Conservation (phyloP, 768 basidiomycete species). For the Saitozyma podzolica region DNA sequence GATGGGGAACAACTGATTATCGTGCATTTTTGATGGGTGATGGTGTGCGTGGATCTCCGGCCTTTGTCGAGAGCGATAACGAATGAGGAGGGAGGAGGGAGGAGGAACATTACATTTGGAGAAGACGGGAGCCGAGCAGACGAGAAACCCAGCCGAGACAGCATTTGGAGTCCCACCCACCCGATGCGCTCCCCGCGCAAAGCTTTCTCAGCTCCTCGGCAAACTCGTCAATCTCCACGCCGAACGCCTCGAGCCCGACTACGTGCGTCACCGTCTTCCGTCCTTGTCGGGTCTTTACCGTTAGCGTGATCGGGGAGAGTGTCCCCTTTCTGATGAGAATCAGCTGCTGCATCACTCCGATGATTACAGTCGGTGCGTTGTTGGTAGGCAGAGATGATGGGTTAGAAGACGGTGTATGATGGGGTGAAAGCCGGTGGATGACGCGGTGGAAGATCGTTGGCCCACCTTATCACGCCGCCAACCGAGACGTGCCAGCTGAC, state of each 20-base stretch:
- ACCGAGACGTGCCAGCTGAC: slow-evolving; percentile 48
- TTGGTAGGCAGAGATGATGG: neutral
- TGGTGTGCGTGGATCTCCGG: too few species aligned
- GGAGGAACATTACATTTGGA: too few species aligned
- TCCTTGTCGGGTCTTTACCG: slow-evolving; percentile 72
- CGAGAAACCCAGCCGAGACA: too few species aligned
- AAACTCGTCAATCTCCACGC: slow-evolving; percentile 68
- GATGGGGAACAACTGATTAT: too few species aligned
- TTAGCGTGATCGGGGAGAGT: slow-evolving; percentile 68
- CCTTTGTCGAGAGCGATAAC: too few species aligned
- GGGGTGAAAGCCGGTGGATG: too few species aligned
- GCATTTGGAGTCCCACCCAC: slow-evolving; percentile 53
- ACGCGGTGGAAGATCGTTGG: neutral
- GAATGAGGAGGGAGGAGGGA: too few species aligned
- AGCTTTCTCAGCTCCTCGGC: slow-evolving; percentile 73
- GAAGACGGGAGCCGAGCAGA: too few species aligned
- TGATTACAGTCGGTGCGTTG: slow-evolving; percentile 61
- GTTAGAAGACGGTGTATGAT: too few species aligned
- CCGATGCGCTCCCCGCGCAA: slow-evolving; percentile 78
- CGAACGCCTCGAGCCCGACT: slow-evolving; percentile 76
- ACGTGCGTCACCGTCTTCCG: slow-evolving; percentile 74
- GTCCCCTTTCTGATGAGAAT: slow-evolving; percentile 72
- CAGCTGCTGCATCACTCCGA: slow-evolving; percentile 68
- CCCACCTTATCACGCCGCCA: slow-evolving; percentile 51
- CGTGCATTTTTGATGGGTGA: too few species aligned